Percentiles rank a stretch among this genome's conserved stretches.
Evolutionary conservation across 306 rosid genomes (phyloP).

Genomic region (Prosopis cineraria): DNA sequence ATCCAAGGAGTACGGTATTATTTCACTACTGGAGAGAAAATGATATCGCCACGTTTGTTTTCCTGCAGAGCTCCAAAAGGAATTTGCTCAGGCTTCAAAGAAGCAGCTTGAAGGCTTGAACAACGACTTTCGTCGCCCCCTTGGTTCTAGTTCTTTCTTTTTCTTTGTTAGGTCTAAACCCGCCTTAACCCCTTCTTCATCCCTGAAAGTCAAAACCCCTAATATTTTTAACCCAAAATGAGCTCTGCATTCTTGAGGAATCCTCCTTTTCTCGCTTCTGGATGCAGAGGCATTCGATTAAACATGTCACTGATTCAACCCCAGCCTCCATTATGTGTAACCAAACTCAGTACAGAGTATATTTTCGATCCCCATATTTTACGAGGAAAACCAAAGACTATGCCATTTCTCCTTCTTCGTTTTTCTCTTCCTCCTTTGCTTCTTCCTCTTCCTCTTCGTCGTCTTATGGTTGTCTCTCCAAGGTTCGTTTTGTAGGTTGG

Average conservation of each 20-base stretch:
- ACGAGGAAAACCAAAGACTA: constrained; percentile 39
- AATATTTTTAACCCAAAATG: too few relatives aligned
- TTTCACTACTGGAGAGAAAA: background rate
- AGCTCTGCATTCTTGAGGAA: constrained; percentile 37
- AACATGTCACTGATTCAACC: background rate
- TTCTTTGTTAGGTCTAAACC: background rate
- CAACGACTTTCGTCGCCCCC: background rate
- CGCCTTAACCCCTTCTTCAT: background rate
- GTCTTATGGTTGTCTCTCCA: background rate
- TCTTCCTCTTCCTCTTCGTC: constrained; percentile 41
- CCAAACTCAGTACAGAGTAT: constrained; percentile 34
- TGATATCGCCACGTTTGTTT: background rate
- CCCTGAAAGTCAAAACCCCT: background rate
- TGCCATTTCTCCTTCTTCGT: constrained; percentile 42
- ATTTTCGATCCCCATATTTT: constrained; percentile 45
- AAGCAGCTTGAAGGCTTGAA: background rate
- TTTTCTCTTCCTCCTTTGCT: constrained; percentile 38
- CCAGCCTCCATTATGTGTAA: constrained; percentile 17
- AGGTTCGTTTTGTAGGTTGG: constrained; percentile 57
- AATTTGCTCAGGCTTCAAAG: background rate
- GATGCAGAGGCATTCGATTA: constrained; percentile 12
- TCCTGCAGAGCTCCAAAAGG: background rate
- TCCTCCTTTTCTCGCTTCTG: constrained; percentile 26
- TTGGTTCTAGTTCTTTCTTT: background rate
- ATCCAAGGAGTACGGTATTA: background rate